Conservation (phyloP, 352 stramenopile species). For the Globisporangium barbulae region DNA sequence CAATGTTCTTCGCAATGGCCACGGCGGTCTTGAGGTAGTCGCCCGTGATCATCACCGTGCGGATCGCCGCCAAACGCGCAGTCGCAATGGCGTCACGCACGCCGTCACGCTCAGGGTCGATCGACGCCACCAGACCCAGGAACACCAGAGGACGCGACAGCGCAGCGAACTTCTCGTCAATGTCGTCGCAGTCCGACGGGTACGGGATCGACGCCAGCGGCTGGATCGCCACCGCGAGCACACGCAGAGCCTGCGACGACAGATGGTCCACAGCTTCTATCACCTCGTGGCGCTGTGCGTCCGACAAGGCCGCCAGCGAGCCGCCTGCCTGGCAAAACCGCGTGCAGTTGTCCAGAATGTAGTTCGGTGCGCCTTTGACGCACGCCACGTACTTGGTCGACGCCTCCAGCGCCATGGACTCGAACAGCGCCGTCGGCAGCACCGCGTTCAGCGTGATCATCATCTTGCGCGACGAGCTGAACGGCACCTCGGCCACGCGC, state of each 20-base stretch:
- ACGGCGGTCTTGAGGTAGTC: slow-evolving; percentile 91
- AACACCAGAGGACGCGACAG: slow-evolving; percentile 64
- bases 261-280: slow-evolving; percentile 26
- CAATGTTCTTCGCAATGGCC: slow-evolving; percentile 82
- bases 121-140: slow-evolving; percentile 85
- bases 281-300: slow-evolving; percentile 16
- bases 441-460: slow-evolving; percentile 58
- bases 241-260: slow-evolving; percentile 42
- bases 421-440: slow-evolving; percentile 15
- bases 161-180: slow-evolving; percentile 23
- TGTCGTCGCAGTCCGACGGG: slow-evolving; percentile 19
- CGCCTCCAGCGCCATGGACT: slow-evolving; percentile 14
- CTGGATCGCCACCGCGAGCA: slow-evolving; percentile 72
- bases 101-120: slow-evolving; percentile 39
- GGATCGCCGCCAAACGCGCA: slow-evolving; percentile 27
- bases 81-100: slow-evolving; percentile 31
- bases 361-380: slow-evolving; percentile 39
- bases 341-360: slow-evolving; percentile 36
- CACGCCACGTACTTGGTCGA: slow-evolving; percentile 23
- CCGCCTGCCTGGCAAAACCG: slow-evolving; percentile 22
- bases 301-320: slow-evolving; percentile 17
- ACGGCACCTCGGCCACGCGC: slow-evolving; percentile 79
- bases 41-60: slow-evolving; percentile 85
- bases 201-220: slow-evolving; percentile 16
- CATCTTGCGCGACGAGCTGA: slow-evolving; percentile 88